Evolutionary conservation across 139 green algal species (phyloP), one percentile per base, ranked within the genome.

Genomic region (Dunaliella primolecta): DNA sequence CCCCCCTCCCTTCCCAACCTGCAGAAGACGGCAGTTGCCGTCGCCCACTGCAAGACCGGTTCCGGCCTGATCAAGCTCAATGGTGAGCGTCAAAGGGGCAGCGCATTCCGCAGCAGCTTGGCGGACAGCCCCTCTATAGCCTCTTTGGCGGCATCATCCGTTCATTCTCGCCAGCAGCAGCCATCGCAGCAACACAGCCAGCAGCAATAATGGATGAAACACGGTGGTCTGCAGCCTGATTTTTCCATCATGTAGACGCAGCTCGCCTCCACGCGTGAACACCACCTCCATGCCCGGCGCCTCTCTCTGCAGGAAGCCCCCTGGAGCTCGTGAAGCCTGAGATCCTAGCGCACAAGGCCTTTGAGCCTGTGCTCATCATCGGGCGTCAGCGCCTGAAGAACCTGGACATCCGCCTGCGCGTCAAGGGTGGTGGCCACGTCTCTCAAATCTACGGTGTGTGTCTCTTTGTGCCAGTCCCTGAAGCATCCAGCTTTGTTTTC

Each of bases 21-120:
- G 92, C 94, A 99, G 97, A 99, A 99, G 91, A 98, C 94, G 84
- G 94, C 97, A 32, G 97, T 99, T 46, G 97, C 97, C 25, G 96
- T 99, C 36, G 97, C 97, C 31, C 94, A 97, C 85, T 94, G 93
- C 88, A 99, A 99, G 93, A 89, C 93, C 30, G 97, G 97, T 55
- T 96, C 93, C 84, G 97, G 97, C 75, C 90, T 99, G 56, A 89
- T 99, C 72, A 98, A 98, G 89, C 92, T 99, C 36, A 99, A 99
- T 88, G 97, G 97, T 98, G 86, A 91, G 87, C 3, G 2, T 34
- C 27, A 7, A 84, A n/a, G 27, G n/a, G 29, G 38, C 81, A 78
- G 77, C 72, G 30, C 3, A 38, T 21, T 2, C 33, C 77, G 77
- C n/a, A 29, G 77, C 78, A 74, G 25, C 35, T 2, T 3, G 32